Base-by-base conservation (phyloP, 306 rosid genomes). In the Begonia loranthoides region DNA sequence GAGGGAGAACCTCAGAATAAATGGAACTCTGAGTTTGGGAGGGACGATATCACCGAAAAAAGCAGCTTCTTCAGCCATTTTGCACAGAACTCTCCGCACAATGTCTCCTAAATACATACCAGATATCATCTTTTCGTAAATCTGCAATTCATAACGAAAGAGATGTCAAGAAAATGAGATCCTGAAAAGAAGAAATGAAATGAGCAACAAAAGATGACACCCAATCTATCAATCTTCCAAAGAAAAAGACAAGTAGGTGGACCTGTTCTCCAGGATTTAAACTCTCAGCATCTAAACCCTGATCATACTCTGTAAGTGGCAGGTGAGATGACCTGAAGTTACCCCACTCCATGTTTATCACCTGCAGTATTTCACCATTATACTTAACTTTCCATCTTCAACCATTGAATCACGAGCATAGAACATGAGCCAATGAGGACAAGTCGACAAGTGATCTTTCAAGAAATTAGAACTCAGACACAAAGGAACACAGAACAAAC, bases 311-410 rank as follows among this genome's bases (percentile, higher is more conserved):
- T 69, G 99, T 83, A 33, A 86, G 63, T 36, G 99, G 94, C 67
- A 92, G 94, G 67, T 86, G 75, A 0, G 89, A 69, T 43, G 96
- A 83, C 54, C 74, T 61, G 59, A 86, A 92, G 67, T 75, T 87
- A 60, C 99, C 99, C 99, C 99, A 92, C 76, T 92, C 99, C 93
- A 80, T 92, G 82, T 92, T 92, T 70, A 92, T 86, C 67, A 92
- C 94, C 99, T 92, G 51, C 50, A 61, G 33, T 22, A 50, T 17
- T 39, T 34, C 33, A 17, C 3, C 10, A 22, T 2, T 5, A 13
- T 13, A 11, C 52, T 14, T 28, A 8, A 5, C 36, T 28, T 28
- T 7, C 6, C 9, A 28, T 3, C 36, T 28, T 28, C 36, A 28
- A 28, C 22, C 3, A 19, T 19, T 19, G 3, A 19, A 19, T 19